Evolutionary conservation across 352 stramenopile genomes (phyloP), one percentile per base, ranked within the genome.

Genomic region (Globisporangium spinosum): DNA sequence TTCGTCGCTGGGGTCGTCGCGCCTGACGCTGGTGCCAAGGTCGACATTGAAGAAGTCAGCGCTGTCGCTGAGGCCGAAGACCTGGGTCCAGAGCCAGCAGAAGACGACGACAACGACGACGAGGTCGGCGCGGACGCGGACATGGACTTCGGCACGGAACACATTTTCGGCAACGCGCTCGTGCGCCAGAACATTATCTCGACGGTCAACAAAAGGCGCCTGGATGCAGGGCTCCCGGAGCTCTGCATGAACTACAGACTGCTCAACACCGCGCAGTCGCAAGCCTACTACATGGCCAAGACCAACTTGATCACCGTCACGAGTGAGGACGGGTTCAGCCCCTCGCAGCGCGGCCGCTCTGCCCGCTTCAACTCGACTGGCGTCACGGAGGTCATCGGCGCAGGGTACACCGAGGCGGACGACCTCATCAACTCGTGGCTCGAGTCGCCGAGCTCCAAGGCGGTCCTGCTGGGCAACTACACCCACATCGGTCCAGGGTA

Each of bases 341-440:
- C 71, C 15, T 72, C 71, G 12, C 32, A 51, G 43, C 68, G 71
- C 17, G 71, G 67, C 10, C 58, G n/a, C 9, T 66, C 68, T 25
- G 62, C 65, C 15, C 65, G 70, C 27, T 75, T 75, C 64, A 75
- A 74, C 65, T 74, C 68, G 2, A 75, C 68, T 9, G 68, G 68
- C 20, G 71, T 77, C 32, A 56, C 53, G 1, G 71, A 77, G 55
- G 9, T 77, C 53, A 63, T 72, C 0, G 71, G 71, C 45, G 68
- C 64, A 5, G 71, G 71, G 5, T 75, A 72, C 68, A 45, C 45
- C 6, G 70, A 70, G 38, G 64, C 60, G 20, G 45, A 58, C 2
- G 54, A 70, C 43, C 40, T 70, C 4, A 27, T 77, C 25, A 27
- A 35, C 15, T 62, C 72, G 60, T 77, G 71, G 71, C 65, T 77